phyloP scores from a whole-genome alignment of 2,329 filamentous ascomycete genomes.

The Cercospora berteroae region DNA sequence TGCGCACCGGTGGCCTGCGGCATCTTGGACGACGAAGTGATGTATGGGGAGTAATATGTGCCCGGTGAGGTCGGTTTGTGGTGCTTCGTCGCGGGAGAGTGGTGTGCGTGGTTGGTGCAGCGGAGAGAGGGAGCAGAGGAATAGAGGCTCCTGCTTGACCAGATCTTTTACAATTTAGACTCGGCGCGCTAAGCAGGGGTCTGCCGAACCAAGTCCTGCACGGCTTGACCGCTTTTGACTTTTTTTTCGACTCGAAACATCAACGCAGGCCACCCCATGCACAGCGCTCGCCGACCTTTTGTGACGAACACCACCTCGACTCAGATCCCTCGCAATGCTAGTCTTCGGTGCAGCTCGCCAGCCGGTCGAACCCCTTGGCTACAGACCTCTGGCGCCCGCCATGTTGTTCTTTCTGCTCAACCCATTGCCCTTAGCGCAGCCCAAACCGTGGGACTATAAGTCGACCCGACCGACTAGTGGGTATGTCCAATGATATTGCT shows the following conservation, averaged over 20 bases:
- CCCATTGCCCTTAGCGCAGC: not conserved
- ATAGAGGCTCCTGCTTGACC: constrained; percentile 2
- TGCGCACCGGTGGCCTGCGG: constrained; percentile 37
- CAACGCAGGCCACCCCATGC: not conserved
- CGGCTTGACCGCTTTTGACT: constrained; percentile 1
- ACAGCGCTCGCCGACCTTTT: not conserved
- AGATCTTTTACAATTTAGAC: constrained; percentile 1
- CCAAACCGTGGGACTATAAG: not conserved
- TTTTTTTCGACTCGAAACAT: constrained; percentile 2
- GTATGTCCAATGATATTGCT: not conserved
- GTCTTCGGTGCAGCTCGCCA: not conserved
- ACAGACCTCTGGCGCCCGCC: not conserved
- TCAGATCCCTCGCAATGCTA: not conserved
- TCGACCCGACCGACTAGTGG: not conserved
- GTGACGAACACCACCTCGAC: constrained; percentile 2
- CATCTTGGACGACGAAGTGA: constrained; percentile 39
- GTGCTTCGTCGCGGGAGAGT: constrained; percentile 27
- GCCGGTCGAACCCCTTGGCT: not conserved
- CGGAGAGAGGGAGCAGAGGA: constrained; percentile 11
- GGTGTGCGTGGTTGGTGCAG: constrained; percentile 2
- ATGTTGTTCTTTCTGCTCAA: not conserved
- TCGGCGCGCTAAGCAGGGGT: constrained; percentile 12
- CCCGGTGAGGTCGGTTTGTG: constrained; percentile 10
- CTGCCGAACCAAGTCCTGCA: not conserved
- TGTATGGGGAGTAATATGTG: constrained; percentile 23